Evolutionary conservation across 805 yeast genomes (phyloP).

Genomic region (Metschnikowia reukaufii): DNA sequence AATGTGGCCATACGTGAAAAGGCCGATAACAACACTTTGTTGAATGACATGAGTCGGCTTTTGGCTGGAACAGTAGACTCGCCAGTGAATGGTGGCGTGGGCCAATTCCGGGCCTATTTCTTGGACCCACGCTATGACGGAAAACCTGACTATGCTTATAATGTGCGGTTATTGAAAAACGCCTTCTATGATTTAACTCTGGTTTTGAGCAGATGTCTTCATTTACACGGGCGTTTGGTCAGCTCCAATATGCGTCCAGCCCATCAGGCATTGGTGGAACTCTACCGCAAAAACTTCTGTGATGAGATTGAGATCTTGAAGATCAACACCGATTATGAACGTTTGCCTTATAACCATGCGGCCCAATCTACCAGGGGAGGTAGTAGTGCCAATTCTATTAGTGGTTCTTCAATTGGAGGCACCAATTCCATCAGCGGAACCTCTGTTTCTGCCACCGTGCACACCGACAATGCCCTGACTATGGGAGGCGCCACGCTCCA

Average conservation of each 20-base stretch:
- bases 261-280: slow-evolving; percentile 63
- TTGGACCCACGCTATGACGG: slow-evolving; percentile 37
- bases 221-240: slow-evolving; percentile 65
- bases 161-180: slow-evolving; percentile 38
- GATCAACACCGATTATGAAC: slow-evolving; percentile 35
- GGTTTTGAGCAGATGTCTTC: slow-evolving; percentile 64
- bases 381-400: slow-evolving; percentile 1
- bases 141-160: slow-evolving; percentile 30
- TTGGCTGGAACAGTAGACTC: slow-evolving; percentile 86
- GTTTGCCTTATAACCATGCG: slow-evolving; percentile 26
- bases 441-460: background rate
- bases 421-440: slow-evolving; percentile 1
- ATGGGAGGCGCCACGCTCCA: slow-evolving; percentile 4
- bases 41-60: slow-evolving; percentile 66
- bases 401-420: background rate
- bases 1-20: slow-evolving; percentile 53
- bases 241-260: slow-evolving; percentile 56
- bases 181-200: slow-evolving; percentile 69
- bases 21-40: slow-evolving; percentile 47
- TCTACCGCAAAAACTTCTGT: slow-evolving; percentile 66
- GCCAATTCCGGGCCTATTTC: slow-evolving; percentile 74
- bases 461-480: slow-evolving; percentile 6
- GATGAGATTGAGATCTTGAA: slow-evolving; percentile 55
- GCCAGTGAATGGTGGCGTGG: slow-evolving; percentile 91
- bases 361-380: slow-evolving; percentile 12